Evolutionary conservation across 2,329 filamentous ascomycete genomes (phyloP).

Genomic region (Microsporum ferrugineum): DNA sequence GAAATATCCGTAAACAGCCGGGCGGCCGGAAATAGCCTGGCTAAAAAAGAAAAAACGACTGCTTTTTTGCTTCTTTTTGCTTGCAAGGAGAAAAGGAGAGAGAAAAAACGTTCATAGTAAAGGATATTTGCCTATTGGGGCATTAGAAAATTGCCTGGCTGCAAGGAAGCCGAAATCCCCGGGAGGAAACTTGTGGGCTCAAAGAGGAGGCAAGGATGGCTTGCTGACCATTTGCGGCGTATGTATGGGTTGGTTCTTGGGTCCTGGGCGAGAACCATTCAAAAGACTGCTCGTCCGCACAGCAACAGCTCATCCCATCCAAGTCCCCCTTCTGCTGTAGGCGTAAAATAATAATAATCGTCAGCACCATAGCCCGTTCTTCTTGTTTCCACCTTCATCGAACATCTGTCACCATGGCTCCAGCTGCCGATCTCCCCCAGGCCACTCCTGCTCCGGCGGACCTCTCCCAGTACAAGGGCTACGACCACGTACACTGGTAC

Average conservation of each 20-base stretch:
- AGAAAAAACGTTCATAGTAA: background rate
- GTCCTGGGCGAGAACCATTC: background rate
- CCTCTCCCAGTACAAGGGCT: constrained; percentile 53
- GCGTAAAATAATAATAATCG: background rate
- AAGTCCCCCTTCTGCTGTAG: background rate
- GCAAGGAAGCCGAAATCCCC: background rate
- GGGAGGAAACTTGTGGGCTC: background rate
- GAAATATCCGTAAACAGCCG: constrained; percentile 11
- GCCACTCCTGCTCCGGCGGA: constrained; percentile 17
- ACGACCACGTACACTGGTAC: constrained; percentile 92
- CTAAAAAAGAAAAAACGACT: background rate
- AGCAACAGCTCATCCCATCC: background rate
- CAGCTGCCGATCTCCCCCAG: constrained; percentile 22
- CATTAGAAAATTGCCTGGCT: background rate
- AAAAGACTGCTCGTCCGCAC: background rate
- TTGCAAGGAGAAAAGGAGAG: background rate
- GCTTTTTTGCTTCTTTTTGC: background rate
- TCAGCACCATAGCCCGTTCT: background rate
- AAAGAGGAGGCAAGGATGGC: background rate
- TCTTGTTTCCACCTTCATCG: background rate
- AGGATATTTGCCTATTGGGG: background rate
- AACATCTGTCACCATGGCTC: constrained; percentile 9
- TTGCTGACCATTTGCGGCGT: background rate
- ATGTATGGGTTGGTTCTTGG: background rate
- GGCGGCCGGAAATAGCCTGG: constrained; percentile 7